Conservation (phyloP, 768 basidiomycete genomes). For the Pulveroboletus ravenelii region DNA sequence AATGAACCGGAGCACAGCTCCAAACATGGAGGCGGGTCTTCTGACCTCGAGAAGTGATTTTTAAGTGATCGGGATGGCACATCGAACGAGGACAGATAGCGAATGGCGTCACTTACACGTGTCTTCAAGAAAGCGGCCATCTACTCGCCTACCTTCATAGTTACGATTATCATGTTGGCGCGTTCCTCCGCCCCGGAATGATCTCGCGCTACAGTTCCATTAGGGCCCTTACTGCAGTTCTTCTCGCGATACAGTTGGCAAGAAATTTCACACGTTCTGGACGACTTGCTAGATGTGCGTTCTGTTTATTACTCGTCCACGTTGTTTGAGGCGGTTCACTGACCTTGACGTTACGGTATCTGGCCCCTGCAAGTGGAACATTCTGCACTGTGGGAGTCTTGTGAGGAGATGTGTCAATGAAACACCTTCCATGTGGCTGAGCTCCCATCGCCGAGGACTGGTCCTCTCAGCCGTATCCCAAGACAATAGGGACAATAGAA, state of each 20-base stretch:
- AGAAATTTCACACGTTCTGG: conserved; percentile 36
- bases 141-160: conserved; percentile 32
- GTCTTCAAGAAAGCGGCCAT: conserved; percentile 32
- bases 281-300: conserved; percentile 37
- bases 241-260: conserved; percentile 36
- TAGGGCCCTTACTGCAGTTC: conserved; percentile 38
- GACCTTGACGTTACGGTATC: conserved; percentile 20
- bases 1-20: background rate
- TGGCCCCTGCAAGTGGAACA: conserved; percentile 35
- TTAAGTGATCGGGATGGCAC: background rate
- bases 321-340: background rate
- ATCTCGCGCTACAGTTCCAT: background rate
- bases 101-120: conserved; percentile 16
- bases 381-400: conserved; percentile 36
- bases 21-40: background rate
- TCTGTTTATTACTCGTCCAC: background rate
- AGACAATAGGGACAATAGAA: conserved; percentile 29
- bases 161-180: conserved; percentile 33
- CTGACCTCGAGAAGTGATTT: conserved; percentile 15
- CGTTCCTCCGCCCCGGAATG: background rate
- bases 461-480: background rate
- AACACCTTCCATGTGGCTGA: background rate
- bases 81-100: conserved; percentile 3
- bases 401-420: conserved; percentile 24
- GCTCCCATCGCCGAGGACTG: conserved; percentile 1